These are phyloP conservation scores for Heteromeles arbutifolia DNA, from an alignment of 306 rosid species.

Conservation along the genomic window DNA sequence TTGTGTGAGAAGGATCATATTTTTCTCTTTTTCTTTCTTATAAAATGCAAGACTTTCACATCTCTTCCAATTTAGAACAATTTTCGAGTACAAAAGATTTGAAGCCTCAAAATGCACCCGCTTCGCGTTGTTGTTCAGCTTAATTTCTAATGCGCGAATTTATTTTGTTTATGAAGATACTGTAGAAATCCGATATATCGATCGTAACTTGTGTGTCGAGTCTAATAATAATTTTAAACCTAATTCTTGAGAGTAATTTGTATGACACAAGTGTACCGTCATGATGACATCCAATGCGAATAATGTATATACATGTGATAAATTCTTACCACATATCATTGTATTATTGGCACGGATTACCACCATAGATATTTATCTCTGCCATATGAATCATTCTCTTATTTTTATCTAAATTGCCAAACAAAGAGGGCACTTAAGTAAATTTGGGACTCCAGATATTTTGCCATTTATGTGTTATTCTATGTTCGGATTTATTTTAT, in stretches of 20 bases:
- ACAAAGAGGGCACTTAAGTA: background rate
- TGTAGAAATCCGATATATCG: background rate
- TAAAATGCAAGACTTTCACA: background rate
- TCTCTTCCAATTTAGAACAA: background rate
- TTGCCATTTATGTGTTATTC: background rate
- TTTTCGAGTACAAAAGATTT: background rate
- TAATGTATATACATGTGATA: too few relatives aligned
- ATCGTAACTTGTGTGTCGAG: too few relatives aligned
- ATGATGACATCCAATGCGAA: accelerated
- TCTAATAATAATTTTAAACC: background rate
- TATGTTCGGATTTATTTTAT: too few relatives aligned
- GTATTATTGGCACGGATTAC: accelerated
- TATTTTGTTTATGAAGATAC: too few relatives aligned
- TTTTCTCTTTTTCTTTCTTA: background rate
- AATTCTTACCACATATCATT: accelerated
- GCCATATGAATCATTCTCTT: too few relatives aligned
- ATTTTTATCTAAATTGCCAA: background rate
- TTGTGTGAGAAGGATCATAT: background rate
- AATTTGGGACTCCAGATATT: background rate
- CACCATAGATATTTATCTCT: accelerated
- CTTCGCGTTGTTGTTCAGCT: background rate
- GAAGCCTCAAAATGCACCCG: background rate
- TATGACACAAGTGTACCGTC: accelerated
- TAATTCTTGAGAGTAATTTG: too few relatives aligned
- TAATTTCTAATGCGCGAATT: too few relatives aligned